phyloP scores from a whole-genome alignment of 805 yeast species.

The Yamadazyma phyllophila region DNA sequence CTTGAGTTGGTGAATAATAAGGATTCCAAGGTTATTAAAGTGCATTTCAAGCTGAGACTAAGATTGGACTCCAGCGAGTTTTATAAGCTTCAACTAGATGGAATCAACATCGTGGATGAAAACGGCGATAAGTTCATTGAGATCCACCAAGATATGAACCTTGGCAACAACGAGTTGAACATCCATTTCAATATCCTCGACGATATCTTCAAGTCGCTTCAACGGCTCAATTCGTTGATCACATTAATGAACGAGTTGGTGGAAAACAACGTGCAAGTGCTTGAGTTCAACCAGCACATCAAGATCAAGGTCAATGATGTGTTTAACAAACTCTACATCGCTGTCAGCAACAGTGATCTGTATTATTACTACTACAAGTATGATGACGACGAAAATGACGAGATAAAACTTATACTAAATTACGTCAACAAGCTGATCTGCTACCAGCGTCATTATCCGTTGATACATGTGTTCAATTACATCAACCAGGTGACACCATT shows the following conservation, averaged over 20 bases:
- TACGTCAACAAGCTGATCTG: conserved; percentile 17
- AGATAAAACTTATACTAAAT: conserved; percentile 14
- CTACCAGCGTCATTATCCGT: conserved; percentile 8
- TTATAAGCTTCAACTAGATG: conserved; percentile 20
- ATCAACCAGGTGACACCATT: conserved; percentile 32
- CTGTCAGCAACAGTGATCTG: conserved; percentile 17
- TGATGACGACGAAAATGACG: conserved; percentile 11
- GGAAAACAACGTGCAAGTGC: conserved; percentile 25
- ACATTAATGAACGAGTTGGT: conserved; percentile 33
- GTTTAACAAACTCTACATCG: conserved; percentile 17
- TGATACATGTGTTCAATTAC: conserved; percentile 34
- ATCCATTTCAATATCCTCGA: conserved; percentile 15
- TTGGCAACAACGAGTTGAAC: conserved; percentile 21
- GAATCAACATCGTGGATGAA: conserved; percentile 21
- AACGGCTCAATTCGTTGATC: conserved; percentile 30
- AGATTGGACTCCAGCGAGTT: conserved; percentile 24
- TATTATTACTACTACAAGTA: conserved; percentile 10
- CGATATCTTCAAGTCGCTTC: conserved; percentile 27
- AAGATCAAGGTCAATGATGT: conserved; percentile 27
- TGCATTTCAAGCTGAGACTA: conserved; percentile 21
- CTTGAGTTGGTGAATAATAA: conserved; percentile 23
- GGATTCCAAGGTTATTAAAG: conserved; percentile 13
- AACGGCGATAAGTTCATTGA: conserved; percentile 24
- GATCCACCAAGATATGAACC: conserved; percentile 26
- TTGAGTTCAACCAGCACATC: conserved; percentile 27